These are phyloP conservation scores for Kuraishia molischiana DNA, from an alignment of 805 yeast genomes.

Conservation along the genomic window DNA sequence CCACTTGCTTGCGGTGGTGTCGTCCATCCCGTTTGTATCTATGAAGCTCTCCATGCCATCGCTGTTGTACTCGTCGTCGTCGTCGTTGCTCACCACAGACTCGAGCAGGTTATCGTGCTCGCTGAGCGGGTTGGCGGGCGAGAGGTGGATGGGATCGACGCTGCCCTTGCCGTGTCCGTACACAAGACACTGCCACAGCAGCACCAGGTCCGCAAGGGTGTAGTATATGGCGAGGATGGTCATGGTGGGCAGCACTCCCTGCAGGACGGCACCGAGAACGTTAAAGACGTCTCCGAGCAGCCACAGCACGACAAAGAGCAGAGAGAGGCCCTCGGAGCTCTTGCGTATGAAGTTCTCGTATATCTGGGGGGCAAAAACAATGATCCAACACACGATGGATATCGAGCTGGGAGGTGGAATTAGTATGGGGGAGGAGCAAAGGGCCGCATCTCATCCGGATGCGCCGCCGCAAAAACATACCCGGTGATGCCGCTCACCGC, in stretches of 20 bases:
- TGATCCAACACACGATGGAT: constrained; percentile 95
- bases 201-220: constrained; percentile 80
- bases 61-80: constrained; percentile 9
- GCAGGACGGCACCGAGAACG: constrained; percentile 82
- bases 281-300: constrained; percentile 90
- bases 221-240: constrained; percentile 85
- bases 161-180: constrained; percentile 53
- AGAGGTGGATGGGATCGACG: constrained; percentile 69
- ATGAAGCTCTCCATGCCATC: constrained; percentile 17
- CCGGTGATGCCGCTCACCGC: constrained; percentile 74
- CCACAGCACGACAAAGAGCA: constrained; percentile 85
- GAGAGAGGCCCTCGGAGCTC: constrained; percentile 83
- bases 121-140: constrained; percentile 80
- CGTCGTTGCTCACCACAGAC: constrained; percentile 40
- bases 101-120: constrained; percentile 55
- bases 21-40: constrained; percentile 20
- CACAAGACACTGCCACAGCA: constrained; percentile 73
- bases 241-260: constrained; percentile 92
- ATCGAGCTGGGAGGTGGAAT: constrained; percentile 42
- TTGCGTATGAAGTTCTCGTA: constrained; percentile 83
- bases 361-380: constrained; percentile 94
- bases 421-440: not conserved
- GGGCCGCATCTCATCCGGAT: not conserved
- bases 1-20: not conserved
- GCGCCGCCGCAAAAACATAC: constrained; percentile 10